phyloP scores from a whole-genome alignment of 371 early-diverging fungal species.

The Batkoa obscura region DNA sequence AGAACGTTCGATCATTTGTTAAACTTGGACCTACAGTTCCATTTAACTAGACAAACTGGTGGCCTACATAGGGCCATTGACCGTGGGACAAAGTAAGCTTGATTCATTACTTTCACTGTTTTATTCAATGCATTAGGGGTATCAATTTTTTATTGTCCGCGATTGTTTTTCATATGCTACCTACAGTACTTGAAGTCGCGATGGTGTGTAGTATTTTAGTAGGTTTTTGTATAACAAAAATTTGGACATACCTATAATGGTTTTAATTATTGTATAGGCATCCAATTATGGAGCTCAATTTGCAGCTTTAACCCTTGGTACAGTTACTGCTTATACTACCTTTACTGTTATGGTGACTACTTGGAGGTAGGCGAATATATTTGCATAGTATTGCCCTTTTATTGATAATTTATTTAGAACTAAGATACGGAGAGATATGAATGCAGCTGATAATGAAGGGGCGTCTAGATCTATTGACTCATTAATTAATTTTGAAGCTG shows the following conservation, averaged over 20 bases:
- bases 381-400: too few relatives aligned
- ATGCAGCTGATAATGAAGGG: constrained; percentile 83
- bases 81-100: constrained; percentile 76
- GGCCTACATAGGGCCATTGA: constrained; percentile 89
- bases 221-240: constrained; percentile 1
- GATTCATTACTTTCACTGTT: not conserved
- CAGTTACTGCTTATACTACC: constrained; percentile 68
- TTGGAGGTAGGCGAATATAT: constrained; percentile 33
- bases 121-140: constrained; percentile 28
- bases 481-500: constrained; percentile 83
- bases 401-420: constrained; percentile 25
- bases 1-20: constrained; percentile 78
- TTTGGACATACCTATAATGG: not conserved
- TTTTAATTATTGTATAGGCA: constrained; percentile 18
- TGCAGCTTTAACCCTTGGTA: constrained; percentile 65
- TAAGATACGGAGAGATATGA: constrained; percentile 70
- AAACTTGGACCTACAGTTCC: constrained; percentile 68
- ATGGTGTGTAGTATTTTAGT: constrained; percentile 84
- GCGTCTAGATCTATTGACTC: constrained; percentile 84
- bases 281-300: constrained; percentile 67
- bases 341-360: constrained; percentile 72
- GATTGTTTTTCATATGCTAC: constrained; percentile 82
- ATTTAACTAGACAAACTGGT: constrained; percentile 81
- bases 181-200: constrained; percentile 83
- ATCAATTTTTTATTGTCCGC: constrained; percentile 82